These are phyloP conservation scores for Neoboletus magnificus DNA, from an alignment of 768 basidiomycete species.

Conservation along the genomic window DNA sequence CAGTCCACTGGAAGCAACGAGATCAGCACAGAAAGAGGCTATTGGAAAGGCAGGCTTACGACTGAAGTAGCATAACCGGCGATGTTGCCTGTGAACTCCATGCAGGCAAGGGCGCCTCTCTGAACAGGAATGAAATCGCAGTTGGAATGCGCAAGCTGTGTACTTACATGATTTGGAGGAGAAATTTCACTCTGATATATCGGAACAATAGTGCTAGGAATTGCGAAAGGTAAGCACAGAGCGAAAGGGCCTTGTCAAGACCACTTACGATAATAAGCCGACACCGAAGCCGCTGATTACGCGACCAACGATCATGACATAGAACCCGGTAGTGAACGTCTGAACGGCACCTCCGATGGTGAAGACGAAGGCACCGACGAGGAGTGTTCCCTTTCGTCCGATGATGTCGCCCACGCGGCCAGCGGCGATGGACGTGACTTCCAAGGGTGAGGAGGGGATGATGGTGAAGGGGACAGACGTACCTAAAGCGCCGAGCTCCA, in stretches of 20 bases:
- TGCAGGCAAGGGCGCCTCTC: constrained; percentile 89
- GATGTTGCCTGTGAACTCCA: constrained; percentile 94
- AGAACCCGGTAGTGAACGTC: constrained; percentile 75
- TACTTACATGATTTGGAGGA: constrained; percentile 78
- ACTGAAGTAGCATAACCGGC: constrained; percentile 88
- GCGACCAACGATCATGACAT: constrained; percentile 78
- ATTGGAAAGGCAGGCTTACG: constrained; percentile 43
- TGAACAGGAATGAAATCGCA: constrained; percentile 28
- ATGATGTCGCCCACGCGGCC: constrained; percentile 85
- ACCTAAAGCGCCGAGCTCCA: constrained; percentile 92
- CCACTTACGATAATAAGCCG: constrained; percentile 76
- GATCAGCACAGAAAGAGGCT: background rate
- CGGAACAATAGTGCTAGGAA: constrained; percentile 80
- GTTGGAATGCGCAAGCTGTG: background rate
- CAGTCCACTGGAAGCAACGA: constrained; percentile 65
- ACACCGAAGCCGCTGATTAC: constrained; percentile 87
- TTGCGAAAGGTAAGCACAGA: constrained; percentile 4
- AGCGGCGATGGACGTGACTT: constrained; percentile 86
- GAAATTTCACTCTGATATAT: constrained; percentile 97
- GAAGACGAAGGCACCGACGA: constrained; percentile 80
- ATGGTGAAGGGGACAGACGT: constrained; percentile 22
- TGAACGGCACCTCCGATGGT: constrained; percentile 85
- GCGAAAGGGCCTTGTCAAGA: background rate
- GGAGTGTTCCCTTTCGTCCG: constrained; percentile 81
- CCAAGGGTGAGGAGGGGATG: background rate